A percentile compares a stretch with the other conserved stretches of the same genome.
phyloP scores from a whole-genome alignment of 2,329 filamentous ascomycete genomes.

The Ceratocystis diversiconidia region DNA sequence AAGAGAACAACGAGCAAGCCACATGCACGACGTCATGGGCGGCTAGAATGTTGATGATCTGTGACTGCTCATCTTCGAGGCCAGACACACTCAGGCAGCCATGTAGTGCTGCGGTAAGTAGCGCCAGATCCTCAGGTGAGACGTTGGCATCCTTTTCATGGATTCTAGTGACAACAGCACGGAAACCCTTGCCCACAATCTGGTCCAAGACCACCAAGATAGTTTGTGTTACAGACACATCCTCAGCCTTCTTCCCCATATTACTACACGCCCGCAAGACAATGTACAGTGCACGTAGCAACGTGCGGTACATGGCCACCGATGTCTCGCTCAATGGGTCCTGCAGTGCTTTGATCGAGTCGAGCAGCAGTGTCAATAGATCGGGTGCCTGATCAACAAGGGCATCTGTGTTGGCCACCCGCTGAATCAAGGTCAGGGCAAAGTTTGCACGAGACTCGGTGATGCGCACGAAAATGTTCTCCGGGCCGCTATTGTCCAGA shows the following conservation, averaged over 20 bases:
- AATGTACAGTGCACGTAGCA: constrained; percentile 76
- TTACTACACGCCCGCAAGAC: constrained; percentile 52
- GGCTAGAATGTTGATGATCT: constrained; percentile 55
- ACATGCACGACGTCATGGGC: constrained; percentile 64
- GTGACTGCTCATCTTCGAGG: constrained; percentile 54
- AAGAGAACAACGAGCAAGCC: constrained; percentile 78
- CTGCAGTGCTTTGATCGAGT: constrained; percentile 39
- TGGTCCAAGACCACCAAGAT: constrained; percentile 68
- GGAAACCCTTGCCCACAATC: constrained; percentile 70
- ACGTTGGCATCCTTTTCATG: constrained; percentile 48
- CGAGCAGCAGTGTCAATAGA: constrained; percentile 37
- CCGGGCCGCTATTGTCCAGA: constrained; percentile 53
- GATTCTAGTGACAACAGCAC: constrained; percentile 63
- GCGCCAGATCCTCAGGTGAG: constrained; percentile 62
- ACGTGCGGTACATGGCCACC: constrained; percentile 61
- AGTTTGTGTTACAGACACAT: constrained; percentile 37
- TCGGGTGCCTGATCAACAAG: constrained; percentile 38
- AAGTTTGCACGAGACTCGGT: constrained; percentile 65
- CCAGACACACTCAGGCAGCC: constrained; percentile 66
- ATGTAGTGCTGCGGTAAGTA: constrained; percentile 79
- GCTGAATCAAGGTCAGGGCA: constrained; percentile 67
- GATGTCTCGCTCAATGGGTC: constrained; percentile 39
- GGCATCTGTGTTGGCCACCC: constrained; percentile 48
- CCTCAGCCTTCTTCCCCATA: constrained; percentile 20
- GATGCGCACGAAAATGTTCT: constrained; percentile 68